Base-by-base conservation (phyloP, 179 eudicot genomes). In the Camellia oleifera region DNA sequence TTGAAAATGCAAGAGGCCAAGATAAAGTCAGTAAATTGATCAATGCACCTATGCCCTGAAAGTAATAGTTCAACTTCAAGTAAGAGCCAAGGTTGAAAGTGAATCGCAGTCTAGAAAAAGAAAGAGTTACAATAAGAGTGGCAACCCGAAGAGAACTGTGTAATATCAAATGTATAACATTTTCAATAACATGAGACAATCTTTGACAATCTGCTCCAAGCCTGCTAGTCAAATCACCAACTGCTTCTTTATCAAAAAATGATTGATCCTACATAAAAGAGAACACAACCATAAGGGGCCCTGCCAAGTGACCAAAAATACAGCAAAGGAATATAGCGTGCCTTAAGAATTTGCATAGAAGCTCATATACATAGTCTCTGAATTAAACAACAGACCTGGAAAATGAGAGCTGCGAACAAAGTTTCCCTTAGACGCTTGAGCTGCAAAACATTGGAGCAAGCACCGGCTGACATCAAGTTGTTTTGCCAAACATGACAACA, bases 11-110 rank as follows among this genome's bases (percentile, higher is more conserved):
- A 60, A 89, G 92, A 53, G 90, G 89, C 85, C 83, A 82, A 45
- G 90, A 87, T 64, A 89, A 80, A 78, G 84, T 81, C 85, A 87
- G 45, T 83, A 89, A 86, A 86, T 80, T 81, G 83, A 84, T 81
- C 74, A 89, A 76, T 76, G 92, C 92, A 61, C 92, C 92, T 63
- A 75, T 78, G 26, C 92, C 92, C 92, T 87, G 82, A 77, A 81
- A 80, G 78, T 58, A 77, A 63, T 69, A 64, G 46, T 62, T 66
- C 48, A 64, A 48, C 45, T 53, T 64, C 23, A 52, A 60, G 70
- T 71, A 60, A 53, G 14, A 80, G 15, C 42, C 50, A 57, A 69
- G 32, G 11, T 42, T 65, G 13, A 45, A 50, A 46, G 23, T 17
- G 46, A 79, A 75, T 0, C 32, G 26, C 46, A 69, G 32, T 20